Conservation (phyloP, 371 early-diverging fungal species). For the Syncephalastrum contaminatum region DNA sequence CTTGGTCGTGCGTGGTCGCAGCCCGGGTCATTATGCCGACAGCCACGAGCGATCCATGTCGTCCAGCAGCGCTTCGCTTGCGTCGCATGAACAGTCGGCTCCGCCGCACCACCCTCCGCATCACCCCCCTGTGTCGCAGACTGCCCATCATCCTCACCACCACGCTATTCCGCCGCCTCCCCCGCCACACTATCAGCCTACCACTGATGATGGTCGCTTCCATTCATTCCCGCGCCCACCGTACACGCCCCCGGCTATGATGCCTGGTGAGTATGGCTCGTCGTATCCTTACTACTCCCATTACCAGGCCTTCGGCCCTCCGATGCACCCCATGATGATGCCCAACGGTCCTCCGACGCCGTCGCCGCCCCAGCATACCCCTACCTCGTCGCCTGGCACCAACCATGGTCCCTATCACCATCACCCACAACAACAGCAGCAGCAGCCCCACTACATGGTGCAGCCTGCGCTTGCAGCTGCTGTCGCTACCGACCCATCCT, state of each 20-base stretch:
- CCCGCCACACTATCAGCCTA: conserved; percentile 10
- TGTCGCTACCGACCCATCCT: too few relatives aligned
- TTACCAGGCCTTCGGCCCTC: conserved; percentile 10
- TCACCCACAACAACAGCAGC: too few relatives aligned
- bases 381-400: conserved; percentile 8
- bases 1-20: conserved; percentile 82
- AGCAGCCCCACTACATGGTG: too few relatives aligned
- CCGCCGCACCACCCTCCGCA: too few relatives aligned
- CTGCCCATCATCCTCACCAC: background rate
- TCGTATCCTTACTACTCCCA: conserved; percentile 15
- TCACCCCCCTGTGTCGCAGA: too few relatives aligned
- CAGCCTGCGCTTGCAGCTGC: too few relatives aligned
- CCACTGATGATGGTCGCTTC: conserved; percentile 12
- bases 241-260: conserved; percentile 20
- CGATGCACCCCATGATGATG: conserved; percentile 21
- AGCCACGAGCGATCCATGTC: conserved; percentile 25
- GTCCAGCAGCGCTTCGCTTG: too few relatives aligned
- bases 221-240: conserved; percentile 17
- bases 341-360: conserved; percentile 19
- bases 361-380: conserved; percentile 17
- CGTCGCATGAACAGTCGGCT: too few relatives aligned
- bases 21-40: conserved; percentile 82
- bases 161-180: conserved; percentile 4
- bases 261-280: conserved; percentile 10
- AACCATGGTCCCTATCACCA: too few relatives aligned